Evolutionary conservation across 352 stramenopile species (phyloP).

Genomic region (Pythium oligandrum): DNA sequence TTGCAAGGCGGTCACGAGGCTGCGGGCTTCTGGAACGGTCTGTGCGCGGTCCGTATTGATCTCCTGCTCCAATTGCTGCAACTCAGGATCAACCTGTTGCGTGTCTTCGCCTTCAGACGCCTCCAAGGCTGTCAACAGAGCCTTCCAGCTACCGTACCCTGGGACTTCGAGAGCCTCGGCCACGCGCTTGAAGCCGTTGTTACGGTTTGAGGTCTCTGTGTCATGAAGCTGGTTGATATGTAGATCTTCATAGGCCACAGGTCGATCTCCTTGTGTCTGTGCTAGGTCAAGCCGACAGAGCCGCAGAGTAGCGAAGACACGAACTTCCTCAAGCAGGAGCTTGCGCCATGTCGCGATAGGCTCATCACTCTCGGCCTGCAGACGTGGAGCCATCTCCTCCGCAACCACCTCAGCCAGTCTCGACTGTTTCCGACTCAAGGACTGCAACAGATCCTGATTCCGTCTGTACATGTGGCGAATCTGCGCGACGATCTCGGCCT

Average conservation of each 20-base stretch:
- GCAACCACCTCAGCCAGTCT: slow-evolving; percentile 11
- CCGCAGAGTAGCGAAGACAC: slow-evolving; percentile 16
- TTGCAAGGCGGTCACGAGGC: slow-evolving; percentile 4
- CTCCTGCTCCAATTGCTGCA: slow-evolving; percentile 17
- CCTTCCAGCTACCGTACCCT: slow-evolving; percentile 20
- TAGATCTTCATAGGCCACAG: slow-evolving; percentile 27
- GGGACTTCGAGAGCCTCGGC: slow-evolving; percentile 15
- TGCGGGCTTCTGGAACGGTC: slow-evolving; percentile 12
- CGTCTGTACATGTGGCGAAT: slow-evolving; percentile 24
- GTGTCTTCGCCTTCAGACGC: not conserved
- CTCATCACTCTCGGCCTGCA: slow-evolving; percentile 7
- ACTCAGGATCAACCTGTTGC: not conserved
- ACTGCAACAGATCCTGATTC: slow-evolving; percentile 21
- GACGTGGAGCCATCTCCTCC: slow-evolving; percentile 5
- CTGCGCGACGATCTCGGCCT: slow-evolving; percentile 29
- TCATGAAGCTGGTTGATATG: slow-evolving; percentile 32
- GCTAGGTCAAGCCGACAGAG: slow-evolving; percentile 18
- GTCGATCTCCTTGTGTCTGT: not conserved
- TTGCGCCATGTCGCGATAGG: slow-evolving; percentile 12
- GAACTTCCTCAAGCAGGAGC: slow-evolving; percentile 26
- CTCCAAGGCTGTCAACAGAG: slow-evolving; percentile 15
- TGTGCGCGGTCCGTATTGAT: slow-evolving; percentile 16
- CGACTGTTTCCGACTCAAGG: slow-evolving; percentile 21
- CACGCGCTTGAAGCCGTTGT: slow-evolving; percentile 15
- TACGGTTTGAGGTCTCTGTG: not conserved